Base-by-base conservation (phyloP, 23 red algal species). In the Pyropia yezoensis region DNA sequence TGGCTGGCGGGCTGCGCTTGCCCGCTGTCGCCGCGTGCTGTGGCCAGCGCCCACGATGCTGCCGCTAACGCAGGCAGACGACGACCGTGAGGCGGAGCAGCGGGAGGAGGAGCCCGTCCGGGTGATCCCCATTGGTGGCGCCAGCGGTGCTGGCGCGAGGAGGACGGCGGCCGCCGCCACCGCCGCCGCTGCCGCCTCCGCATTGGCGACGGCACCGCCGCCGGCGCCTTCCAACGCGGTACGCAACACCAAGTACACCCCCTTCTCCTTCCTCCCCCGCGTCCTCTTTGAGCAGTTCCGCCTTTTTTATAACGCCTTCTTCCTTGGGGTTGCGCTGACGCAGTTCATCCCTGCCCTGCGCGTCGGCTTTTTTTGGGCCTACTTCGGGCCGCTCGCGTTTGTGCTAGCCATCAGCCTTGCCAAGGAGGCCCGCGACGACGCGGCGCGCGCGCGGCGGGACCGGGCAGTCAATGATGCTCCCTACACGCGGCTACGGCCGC, bases 291-390 rank as follows among this genome's bases (percentile, higher is more conserved):
- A 90, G 27, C 83, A 98, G 61, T 98, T 98, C 78, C 87, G 86
- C 22, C 88, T 90, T 72, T 98, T 98, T 68, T 98, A 98, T 80
- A 98, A 90, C 67, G 57, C 91, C 18, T 98, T 98, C 47, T 98
- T 91, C 30, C 80, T 98, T 8, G 62, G 77, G 23, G 75, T 98
- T 63, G 94, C 94, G 7, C 67, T 71, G 7, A 91, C 94, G 16
- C 85, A 98, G 75, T 66, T 87, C 28, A 89, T 98, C 32, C 85
- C 94, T 3, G 78, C 87, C 54, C 69, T 98, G 49, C 94, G 84
- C 69, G 86, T 98, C 47, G 88, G 85, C 61, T 87, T 89, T 63
- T 82, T 98, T 65, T 80, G 73, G 70, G 87, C 94, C 20, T 98
- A 98, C 49, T 77, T 90, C 15, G 94, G 85, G 3, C 94, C 94